Evolutionary conservation across 2,329 filamentous ascomycete species (phyloP).

Genomic region (Ilyonectria sp.): DNA sequence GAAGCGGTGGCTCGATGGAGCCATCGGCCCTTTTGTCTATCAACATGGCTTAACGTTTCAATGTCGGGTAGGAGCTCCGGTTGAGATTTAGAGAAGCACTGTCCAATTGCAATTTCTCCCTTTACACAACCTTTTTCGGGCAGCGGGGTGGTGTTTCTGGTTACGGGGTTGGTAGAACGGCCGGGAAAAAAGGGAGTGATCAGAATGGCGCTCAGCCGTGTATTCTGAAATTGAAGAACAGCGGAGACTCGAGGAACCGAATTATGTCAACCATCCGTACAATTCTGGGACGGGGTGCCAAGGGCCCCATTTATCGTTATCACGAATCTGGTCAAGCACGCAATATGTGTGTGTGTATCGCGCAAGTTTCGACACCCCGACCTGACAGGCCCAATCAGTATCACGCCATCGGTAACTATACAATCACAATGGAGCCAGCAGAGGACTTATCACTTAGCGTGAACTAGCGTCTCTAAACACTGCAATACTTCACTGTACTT

Average conservation of each 20-base stretch:
- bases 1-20: constrained; percentile 46
- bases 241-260: background rate
- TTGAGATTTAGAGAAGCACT: background rate
- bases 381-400: constrained; percentile 22
- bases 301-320: background rate
- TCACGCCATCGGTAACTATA: constrained; percentile 21
- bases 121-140: too few relatives aligned
- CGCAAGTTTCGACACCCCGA: constrained; percentile 11
- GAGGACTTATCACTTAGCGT: constrained; percentile 16
- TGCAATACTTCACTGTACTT: background rate
- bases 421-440: constrained; percentile 8
- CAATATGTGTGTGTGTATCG: constrained; percentile 23
- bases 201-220: too few relatives aligned
- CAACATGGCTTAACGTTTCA: background rate
- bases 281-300: background rate
- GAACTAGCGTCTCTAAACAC: background rate
- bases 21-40: constrained; percentile 18
- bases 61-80: too few relatives aligned
- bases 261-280: background rate
- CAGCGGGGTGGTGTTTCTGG: too few relatives aligned
- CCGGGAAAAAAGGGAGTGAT: too few relatives aligned
- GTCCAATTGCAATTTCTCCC: background rate
- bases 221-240: background rate
- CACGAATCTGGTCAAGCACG: constrained; percentile 22
- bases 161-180: too few relatives aligned